Evolutionary conservation across 2,329 filamentous ascomycete species (phyloP), one percentile per base, ranked within the genome.

Genomic region (Zasmidium angulare): DNA sequence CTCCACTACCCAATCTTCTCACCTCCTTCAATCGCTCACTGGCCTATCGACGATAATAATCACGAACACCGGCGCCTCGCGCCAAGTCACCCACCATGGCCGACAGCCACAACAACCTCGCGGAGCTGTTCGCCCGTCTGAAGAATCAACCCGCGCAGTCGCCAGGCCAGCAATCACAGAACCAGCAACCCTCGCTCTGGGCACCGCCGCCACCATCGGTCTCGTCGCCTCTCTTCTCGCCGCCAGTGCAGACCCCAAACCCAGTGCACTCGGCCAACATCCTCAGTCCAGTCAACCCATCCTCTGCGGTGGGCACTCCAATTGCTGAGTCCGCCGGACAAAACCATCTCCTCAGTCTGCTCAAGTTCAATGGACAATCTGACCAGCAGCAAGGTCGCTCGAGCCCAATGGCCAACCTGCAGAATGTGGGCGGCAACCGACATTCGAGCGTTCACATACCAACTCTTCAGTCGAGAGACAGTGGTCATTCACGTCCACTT

Each of bases 281-380:
- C 66, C 79, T 86, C 71, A 86, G 84, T 69, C 84, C 85, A 10
- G 82, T 79, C 62, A 72, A 75, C 61, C 63, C 76, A 52, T 80
- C 81, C 58, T 75, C 66, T 71, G 52, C 53, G 23, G 60, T 68
- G 61, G 77, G 76, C 73, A 76, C 73, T 64, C 75, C 73, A 60
- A 74, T 67, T 54, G 75, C 73, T 69, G 67, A 69, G 31, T 72
- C 71, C 59, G 72, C 66, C 61, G 66, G 71, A 14, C 67, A 72
- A 43, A 72, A 70, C 63, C 85, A 83, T 68, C 73, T 90, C 64
- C 79, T 89, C 60, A 88, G 84, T 68, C 74, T 89, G 61, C 79
- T 90, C 63, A 86, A 86, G 73, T 88, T 87, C 75, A 86, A 82
- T 62, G 79, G 83, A 65, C 74, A 79, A 66, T 19, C 67, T 20